These are phyloP conservation scores for Tinospora cordifolia DNA, from an alignment of 164 flowering plant genomes.

Conservation along the genomic window DNA sequence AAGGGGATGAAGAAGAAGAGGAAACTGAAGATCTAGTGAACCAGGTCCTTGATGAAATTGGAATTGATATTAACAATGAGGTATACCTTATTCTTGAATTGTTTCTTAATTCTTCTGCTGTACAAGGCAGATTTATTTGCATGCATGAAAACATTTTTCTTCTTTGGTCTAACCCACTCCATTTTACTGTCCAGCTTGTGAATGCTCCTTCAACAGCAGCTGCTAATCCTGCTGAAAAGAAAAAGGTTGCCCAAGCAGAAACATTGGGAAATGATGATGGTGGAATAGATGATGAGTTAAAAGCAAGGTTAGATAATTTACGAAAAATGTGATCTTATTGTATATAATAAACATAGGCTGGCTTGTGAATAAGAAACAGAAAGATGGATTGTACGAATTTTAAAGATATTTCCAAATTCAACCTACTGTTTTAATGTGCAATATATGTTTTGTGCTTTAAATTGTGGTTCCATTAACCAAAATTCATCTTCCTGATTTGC, in stretches of 20 bases:
- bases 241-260: constrained; percentile 60
- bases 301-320: constrained; percentile 68
- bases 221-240: constrained; percentile 50
- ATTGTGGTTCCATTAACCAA: neutral
- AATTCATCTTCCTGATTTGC: neutral
- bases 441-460: neutral
- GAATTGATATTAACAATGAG: constrained; percentile 65
- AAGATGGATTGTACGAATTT: neutral
- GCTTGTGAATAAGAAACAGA: neutral
- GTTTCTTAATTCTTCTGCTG: neutral
- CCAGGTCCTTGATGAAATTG: constrained; percentile 83
- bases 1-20: constrained; percentile 84
- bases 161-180: neutral
- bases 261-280: constrained; percentile 38
- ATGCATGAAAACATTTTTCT: neutral
- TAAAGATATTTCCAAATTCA: neutral
- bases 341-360: neutral
- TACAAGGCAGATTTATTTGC: neutral
- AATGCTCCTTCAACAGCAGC: constrained; percentile 64
- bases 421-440: neutral
- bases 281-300: constrained; percentile 62
- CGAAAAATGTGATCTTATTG: constrained; percentile 45
- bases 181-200: constrained; percentile 40
- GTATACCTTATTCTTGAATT: constrained; percentile 20
- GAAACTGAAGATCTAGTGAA: constrained; percentile 74